Conservation (phyloP, 768 basidiomycete species). For the Tulasnella sp. region DNA sequence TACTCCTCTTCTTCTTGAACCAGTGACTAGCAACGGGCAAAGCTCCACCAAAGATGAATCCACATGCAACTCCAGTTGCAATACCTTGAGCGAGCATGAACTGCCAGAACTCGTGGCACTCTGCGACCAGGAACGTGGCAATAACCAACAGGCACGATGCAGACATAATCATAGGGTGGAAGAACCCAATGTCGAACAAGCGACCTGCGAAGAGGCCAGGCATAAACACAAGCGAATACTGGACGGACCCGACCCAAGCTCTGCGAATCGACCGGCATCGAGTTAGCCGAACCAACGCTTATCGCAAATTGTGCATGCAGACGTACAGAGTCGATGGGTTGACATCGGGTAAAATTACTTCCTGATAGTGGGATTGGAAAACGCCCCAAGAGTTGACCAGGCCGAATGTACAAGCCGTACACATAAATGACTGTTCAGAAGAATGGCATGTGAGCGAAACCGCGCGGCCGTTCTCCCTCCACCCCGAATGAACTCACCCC, state of each 20-base stretch:
- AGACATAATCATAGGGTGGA: constrained; percentile 54
- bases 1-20: constrained; percentile 62
- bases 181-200: constrained; percentile 73
- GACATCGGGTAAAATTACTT: constrained; percentile 11
- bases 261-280: not conserved
- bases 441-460: not conserved
- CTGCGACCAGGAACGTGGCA: constrained; percentile 65
- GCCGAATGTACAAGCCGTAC: constrained; percentile 26
- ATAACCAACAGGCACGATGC: constrained; percentile 57
- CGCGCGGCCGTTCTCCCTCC: not conserved
- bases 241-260: constrained; percentile 32
- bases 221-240: constrained; percentile 41
- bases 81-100: constrained; percentile 76
- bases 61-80: constrained; percentile 62
- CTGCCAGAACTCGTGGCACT: constrained; percentile 78
- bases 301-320: not conserved
- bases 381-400: constrained; percentile 34
- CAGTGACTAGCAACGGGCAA: constrained; percentile 68
- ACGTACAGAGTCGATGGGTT: constrained; percentile 34
- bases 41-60: constrained; percentile 65
- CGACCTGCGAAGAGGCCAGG: constrained; percentile 61
- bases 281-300: not conserved
- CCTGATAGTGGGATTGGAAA: constrained; percentile 32
- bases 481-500: constrained; percentile 23
- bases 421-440: constrained; percentile 6